Evolutionary conservation across 495 filamentous ascomycete species (phyloP).

Genomic region (Recurvomyces mirabilis): DNA sequence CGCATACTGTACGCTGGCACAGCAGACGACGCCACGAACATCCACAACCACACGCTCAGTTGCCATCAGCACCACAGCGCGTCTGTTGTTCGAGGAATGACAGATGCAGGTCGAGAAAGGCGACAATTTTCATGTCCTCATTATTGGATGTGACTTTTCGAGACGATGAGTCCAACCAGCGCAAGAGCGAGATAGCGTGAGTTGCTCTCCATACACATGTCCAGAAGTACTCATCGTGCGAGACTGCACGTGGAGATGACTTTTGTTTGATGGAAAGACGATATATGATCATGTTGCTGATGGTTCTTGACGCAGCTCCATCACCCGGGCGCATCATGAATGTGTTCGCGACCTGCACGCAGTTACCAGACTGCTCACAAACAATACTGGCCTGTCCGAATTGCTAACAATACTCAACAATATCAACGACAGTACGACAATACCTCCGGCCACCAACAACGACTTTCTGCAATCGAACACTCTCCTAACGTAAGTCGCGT

Average conservation of each 20-base stretch:
- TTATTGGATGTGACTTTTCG: slow-evolving; percentile 19
- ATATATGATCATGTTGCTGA: slow-evolving; percentile 1
- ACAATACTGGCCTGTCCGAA: slow-evolving; percentile 8
- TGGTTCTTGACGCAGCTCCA: too few relatives aligned
- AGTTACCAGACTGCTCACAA: slow-evolving; percentile 6
- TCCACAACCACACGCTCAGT: neutral
- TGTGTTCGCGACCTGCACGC: too few relatives aligned
- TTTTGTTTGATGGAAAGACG: slow-evolving; percentile 1
- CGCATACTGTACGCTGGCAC: too few relatives aligned
- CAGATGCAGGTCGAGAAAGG: slow-evolving; percentile 1
- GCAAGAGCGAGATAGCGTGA: too few relatives aligned
- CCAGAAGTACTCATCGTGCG: neutral
- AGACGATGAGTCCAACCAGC: too few relatives aligned
- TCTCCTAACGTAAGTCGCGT: slow-evolving; percentile 50
- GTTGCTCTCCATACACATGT: too few relatives aligned
- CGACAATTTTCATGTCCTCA: slow-evolving; percentile 26
- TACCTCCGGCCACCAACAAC: slow-evolving; percentile 37
- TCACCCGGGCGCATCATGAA: too few relatives aligned
- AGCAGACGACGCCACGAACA: neutral
- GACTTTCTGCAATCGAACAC: slow-evolving; percentile 54
- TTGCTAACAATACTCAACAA: slow-evolving; percentile 1
- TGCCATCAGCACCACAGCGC: neutral
- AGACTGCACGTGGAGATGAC: neutral
- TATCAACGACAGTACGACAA: neutral
- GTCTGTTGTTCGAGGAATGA: neutral